These are phyloP conservation scores for Thozetella sp. DNA, from an alignment of 495 filamentous ascomycete genomes.

Conservation along the genomic window DNA sequence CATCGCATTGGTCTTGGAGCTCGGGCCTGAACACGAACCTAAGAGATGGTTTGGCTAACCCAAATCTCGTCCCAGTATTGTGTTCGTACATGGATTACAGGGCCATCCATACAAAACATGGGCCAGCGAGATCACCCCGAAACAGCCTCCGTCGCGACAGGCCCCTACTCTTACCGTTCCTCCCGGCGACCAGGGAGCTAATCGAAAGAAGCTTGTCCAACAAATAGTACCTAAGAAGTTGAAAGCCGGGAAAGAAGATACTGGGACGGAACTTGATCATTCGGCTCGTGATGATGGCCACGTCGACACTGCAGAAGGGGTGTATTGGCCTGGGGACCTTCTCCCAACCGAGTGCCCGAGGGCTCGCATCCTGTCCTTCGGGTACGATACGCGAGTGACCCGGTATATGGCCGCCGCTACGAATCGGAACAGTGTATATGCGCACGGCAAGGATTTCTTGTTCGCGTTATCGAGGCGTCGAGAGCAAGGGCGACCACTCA, in stretches of 20 bases:
- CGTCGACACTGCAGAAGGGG: background rate
- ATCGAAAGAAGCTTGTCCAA: background rate
- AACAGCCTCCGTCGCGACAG: background rate
- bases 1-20: too few species aligned
- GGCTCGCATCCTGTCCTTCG: background rate
- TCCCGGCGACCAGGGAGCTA: too few species aligned
- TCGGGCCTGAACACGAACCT: too few species aligned
- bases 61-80: background rate
- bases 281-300: background rate
- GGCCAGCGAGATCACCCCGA: background rate
- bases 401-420: background rate
- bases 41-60: too few species aligned
- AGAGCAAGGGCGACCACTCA: conserved; percentile 19
- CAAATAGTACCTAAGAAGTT: background rate
- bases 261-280: background rate
- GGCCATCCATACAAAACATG: background rate
- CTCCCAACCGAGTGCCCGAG: background rate
- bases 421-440: background rate
- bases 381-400: background rate
- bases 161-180: background rate
- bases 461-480: background rate
- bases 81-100: background rate
- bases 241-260: background rate
- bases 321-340: background rate
- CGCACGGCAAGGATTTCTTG: background rate